These are phyloP conservation scores for Eutrema salsugineum DNA, from an alignment of 441 rosid genomes.

Conservation along the genomic window DNA sequence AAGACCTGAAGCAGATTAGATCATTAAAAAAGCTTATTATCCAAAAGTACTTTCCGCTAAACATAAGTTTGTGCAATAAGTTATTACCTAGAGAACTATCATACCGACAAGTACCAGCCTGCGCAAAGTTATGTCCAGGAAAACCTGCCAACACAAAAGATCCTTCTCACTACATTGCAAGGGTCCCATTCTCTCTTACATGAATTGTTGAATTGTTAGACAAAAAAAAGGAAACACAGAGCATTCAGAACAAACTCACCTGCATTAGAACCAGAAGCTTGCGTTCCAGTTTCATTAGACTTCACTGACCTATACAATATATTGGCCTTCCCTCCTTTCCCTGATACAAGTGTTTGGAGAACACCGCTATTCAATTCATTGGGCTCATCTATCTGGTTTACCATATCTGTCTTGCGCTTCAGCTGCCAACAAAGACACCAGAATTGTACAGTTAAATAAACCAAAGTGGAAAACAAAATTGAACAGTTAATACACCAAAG, in stretches of 20 bases:
- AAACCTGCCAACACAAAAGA: constrained; percentile 71
- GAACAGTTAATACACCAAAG: too few species aligned
- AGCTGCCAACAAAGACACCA: constrained; percentile 41
- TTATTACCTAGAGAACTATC: constrained; percentile 93
- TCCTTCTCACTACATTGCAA: constrained; percentile 17
- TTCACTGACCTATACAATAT: constrained; percentile 59
- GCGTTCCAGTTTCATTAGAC: constrained; percentile 56
- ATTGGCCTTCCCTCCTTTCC: constrained; percentile 68
- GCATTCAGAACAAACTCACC: constrained; percentile 43
- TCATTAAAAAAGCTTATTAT: not conserved
- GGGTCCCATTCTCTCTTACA: not conserved
- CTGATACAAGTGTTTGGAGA: constrained; percentile 76
- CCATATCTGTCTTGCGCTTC: constrained; percentile 72
- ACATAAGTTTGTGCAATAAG: constrained; percentile 5
- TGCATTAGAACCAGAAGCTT: constrained; percentile 55
- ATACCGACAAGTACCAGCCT: constrained; percentile 91
- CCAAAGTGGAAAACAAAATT: not conserved
- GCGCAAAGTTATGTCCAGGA: constrained; percentile 77
- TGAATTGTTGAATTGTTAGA: not conserved
- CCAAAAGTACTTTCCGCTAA: not conserved
- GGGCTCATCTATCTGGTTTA: constrained; percentile 52
- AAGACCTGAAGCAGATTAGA: constrained; percentile 60
- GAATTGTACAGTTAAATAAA: not conserved
- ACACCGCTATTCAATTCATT: constrained; percentile 49
- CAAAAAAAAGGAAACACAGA: constrained; percentile 1